Conservation (phyloP, 2,329 filamentous ascomycete genomes). For the Aphanocladium album region DNA sequence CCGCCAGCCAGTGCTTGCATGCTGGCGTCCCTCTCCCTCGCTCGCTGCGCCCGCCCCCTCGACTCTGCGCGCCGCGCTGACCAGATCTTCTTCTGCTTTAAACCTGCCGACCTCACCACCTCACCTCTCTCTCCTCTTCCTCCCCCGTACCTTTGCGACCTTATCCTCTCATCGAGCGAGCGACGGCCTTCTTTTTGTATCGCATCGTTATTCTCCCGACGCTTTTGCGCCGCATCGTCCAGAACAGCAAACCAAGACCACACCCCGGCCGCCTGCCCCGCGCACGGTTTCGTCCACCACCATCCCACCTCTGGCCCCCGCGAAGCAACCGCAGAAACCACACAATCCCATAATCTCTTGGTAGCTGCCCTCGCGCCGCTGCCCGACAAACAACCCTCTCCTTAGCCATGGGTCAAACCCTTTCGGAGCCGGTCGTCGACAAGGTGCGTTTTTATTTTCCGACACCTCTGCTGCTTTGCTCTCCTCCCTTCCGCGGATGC, state of each 20-base stretch:
- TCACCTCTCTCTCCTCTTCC: not conserved
- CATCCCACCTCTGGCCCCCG: slow-evolving; percentile 7
- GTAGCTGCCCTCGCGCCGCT: slow-evolving; percentile 15
- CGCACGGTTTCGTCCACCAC: slow-evolving; percentile 7
- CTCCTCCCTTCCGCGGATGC: not conserved
- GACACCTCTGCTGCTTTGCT: not conserved
- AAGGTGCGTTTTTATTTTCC: slow-evolving; percentile 60
- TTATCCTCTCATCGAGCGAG: not conserved
- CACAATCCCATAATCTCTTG: slow-evolving; percentile 10
- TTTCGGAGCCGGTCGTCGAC: slow-evolving; percentile 97
- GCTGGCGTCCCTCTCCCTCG: slow-evolving; percentile 8
- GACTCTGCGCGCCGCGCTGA: not conserved
- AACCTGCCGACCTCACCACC: not conserved
- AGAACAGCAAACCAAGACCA: not conserved
- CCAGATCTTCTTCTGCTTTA: slow-evolving; percentile 3
- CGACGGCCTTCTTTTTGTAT: not conserved
- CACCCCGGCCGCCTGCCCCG: slow-evolving; percentile 3
- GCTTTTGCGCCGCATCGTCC: not conserved
- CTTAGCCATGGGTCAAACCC: slow-evolving; percentile 86
- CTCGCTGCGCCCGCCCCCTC: slow-evolving; percentile 8
- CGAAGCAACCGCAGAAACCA: slow-evolving; percentile 5
- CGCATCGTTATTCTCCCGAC: not conserved
- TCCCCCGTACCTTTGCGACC: not conserved
- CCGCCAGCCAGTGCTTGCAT: too few species aligned
- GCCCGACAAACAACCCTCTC: slow-evolving; percentile 14